phyloP scores from a whole-genome alignment of 2,329 filamentous ascomycete genomes.

The Colletotrichum lupini region DNA sequence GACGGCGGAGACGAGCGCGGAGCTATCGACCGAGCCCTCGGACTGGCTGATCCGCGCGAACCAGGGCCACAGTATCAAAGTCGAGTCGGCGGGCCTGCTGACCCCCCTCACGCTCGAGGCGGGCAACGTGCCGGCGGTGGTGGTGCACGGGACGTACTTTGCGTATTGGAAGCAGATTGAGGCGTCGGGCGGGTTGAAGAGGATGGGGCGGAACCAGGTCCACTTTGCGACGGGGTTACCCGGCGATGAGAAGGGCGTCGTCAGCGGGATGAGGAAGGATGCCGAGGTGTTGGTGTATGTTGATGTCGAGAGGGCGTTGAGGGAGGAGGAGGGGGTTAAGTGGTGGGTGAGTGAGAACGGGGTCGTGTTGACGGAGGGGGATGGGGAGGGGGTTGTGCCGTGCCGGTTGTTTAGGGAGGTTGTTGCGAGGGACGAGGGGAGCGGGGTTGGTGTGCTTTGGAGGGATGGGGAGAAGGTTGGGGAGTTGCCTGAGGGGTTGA shows the following conservation, averaged over 20 bases:
- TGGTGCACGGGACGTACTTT: constrained; percentile 92
- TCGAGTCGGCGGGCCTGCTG: constrained; percentile 78
- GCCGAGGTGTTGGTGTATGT: constrained; percentile 84
- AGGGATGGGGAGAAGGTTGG: constrained; percentile 74
- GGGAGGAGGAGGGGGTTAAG: constrained; percentile 63
- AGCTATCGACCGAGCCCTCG: constrained; percentile 59
- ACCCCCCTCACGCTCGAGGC: constrained; percentile 71
- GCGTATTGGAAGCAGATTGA: constrained; percentile 81
- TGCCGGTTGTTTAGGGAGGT: constrained; percentile 78
- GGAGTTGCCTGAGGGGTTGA: constrained; percentile 73
- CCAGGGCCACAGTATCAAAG: constrained; percentile 89
- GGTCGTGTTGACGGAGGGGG: constrained; percentile 75
- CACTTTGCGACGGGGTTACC: constrained; percentile 87
- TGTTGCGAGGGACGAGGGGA: constrained; percentile 62
- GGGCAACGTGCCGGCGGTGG: constrained; percentile 70
- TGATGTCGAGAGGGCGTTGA: constrained; percentile 75
- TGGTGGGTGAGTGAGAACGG: constrained; percentile 87
- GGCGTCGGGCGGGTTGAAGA: constrained; percentile 78
- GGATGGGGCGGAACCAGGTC: constrained; percentile 88
- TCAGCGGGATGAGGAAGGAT: constrained; percentile 84
- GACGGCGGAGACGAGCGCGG: constrained; percentile 41
- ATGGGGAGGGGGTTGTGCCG: constrained; percentile 70
- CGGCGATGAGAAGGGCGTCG: constrained; percentile 59
- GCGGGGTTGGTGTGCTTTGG: constrained; percentile 71
- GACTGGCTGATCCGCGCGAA: constrained; percentile 93